These are phyloP conservation scores for Diutina siamensis DNA, from an alignment of 1,139 yeast species.

Conservation along the genomic window DNA sequence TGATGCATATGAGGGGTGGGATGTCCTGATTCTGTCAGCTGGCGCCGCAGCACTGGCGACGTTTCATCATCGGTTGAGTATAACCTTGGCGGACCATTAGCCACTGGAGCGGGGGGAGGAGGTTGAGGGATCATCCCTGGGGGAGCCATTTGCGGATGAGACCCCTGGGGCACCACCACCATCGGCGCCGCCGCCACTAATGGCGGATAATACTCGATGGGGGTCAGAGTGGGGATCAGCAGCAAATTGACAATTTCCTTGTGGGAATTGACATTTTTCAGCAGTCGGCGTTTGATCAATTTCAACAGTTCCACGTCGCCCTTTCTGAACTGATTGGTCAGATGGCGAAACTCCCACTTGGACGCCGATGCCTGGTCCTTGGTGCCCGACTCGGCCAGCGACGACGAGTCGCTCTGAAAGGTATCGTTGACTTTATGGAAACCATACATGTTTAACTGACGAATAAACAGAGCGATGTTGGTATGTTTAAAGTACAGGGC, in stretches of 20 bases:
- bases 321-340: slow-evolving; percentile 50
- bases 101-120: no score
- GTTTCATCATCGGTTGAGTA: not conserved
- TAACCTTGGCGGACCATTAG: not conserved
- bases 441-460: slow-evolving; percentile 36
- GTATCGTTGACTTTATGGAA: slow-evolving; percentile 56
- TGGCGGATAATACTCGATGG: not conserved
- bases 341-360: slow-evolving; percentile 64
- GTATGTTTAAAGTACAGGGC: slow-evolving; percentile 67
- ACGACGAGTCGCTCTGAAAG: slow-evolving; percentile 15
- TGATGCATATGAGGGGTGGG: not conserved
- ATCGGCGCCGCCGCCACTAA: not conserved
- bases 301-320: slow-evolving; percentile 51
- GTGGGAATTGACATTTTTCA: slow-evolving; percentile 36
- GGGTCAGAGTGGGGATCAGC: slow-evolving; percentile 15
- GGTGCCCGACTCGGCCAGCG: slow-evolving; percentile 8
- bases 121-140: not conserved
- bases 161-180: not conserved
- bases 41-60: not conserved
- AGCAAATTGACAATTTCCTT: slow-evolving; percentile 31
- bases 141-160: not conserved
- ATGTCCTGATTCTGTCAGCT: not conserved
- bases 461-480: slow-evolving; percentile 67
- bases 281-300: slow-evolving; percentile 52
- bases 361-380: slow-evolving; percentile 16